These are phyloP conservation scores for Aspergillus glaucus DNA, from an alignment of 2,329 filamentous ascomycete genomes.

Conservation along the genomic window DNA sequence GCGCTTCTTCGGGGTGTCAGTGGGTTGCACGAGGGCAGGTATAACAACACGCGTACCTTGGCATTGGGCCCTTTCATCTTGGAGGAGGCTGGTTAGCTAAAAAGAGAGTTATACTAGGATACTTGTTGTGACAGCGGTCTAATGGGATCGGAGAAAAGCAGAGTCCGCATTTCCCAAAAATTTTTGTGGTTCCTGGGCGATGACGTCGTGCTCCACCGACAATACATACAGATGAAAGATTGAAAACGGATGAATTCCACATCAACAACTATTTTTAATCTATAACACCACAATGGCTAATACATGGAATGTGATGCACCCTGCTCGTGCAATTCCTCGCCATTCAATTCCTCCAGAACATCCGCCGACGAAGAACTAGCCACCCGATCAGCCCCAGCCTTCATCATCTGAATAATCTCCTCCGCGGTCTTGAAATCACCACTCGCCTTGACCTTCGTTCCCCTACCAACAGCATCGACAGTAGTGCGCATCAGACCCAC, in stretches of 20 bases:
- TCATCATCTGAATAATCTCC: constrained; percentile 49
- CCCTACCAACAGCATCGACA: constrained; percentile 37
- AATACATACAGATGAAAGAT: background rate
- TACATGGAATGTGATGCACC: constrained; percentile 11
- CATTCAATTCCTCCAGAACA: constrained; percentile 45
- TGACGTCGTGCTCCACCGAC: constrained; percentile 1
- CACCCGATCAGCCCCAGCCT: constrained; percentile 51
- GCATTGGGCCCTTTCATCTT: constrained; percentile 1
- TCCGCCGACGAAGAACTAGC: constrained; percentile 52
- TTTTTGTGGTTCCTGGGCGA: background rate
- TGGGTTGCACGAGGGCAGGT: background rate
- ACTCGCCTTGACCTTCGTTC: constrained; percentile 52
- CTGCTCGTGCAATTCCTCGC: constrained; percentile 15
- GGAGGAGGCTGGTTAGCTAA: background rate
- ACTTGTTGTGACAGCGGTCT: background rate
- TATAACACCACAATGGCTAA: background rate
- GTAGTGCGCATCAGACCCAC: constrained; percentile 50
- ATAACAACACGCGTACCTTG: background rate
- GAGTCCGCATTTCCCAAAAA: background rate
- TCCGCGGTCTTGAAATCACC: constrained; percentile 49
- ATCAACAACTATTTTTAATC: background rate
- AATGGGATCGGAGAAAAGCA: background rate
- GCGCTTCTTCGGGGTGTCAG: constrained; percentile 11
- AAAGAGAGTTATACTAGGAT: background rate
- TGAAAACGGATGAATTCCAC: background rate